phyloP scores from a whole-genome alignment of 768 basidiomycete species.

The Rossbeevera mucosa region DNA sequence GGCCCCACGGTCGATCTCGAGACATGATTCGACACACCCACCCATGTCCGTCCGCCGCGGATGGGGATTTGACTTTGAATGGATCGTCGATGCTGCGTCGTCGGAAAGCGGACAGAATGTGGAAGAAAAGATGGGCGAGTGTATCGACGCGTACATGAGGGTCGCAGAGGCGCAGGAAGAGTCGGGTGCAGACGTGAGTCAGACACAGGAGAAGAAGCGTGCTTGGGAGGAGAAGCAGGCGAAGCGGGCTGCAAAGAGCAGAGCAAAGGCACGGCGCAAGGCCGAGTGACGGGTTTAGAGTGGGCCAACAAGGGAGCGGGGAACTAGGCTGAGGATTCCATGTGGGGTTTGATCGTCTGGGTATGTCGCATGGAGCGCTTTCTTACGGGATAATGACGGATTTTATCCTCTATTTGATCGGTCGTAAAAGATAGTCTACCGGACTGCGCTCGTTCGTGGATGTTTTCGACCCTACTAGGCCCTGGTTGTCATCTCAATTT shows the following conservation, averaged over 20 bases:
- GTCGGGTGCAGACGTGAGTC: conserved; percentile 56
- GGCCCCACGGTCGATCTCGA: conserved; percentile 26
- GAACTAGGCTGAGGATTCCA: not conserved
- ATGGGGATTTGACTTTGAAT: conserved; percentile 86
- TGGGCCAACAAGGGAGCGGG: not conserved
- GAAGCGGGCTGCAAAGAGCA: conserved; percentile 33
- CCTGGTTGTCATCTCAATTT: not conserved
- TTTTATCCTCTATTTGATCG: not conserved
- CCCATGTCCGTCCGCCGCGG: conserved; percentile 42
- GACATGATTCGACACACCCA: not conserved
- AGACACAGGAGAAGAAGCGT: conserved; percentile 68
- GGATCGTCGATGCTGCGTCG: conserved; percentile 36
- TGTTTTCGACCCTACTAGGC: not conserved
- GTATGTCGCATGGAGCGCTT: conserved; percentile 7
- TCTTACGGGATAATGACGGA: conserved; percentile 2
- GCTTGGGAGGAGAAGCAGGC: conserved; percentile 38
- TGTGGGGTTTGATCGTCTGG: not conserved
- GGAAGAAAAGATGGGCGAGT: conserved; percentile 65
- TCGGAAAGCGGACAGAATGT: conserved; percentile 28
- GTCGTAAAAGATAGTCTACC: not conserved
- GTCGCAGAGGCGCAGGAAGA: conserved; percentile 44
- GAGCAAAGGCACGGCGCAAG: conserved; percentile 26
- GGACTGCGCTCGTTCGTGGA: not conserved
- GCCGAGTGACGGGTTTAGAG: conserved; percentile 7
- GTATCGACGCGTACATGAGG: conserved; percentile 55